These are phyloP conservation scores for Zymoseptoria ardabiliae DNA, from an alignment of 2,329 filamentous ascomycete genomes.

Conservation along the genomic window DNA sequence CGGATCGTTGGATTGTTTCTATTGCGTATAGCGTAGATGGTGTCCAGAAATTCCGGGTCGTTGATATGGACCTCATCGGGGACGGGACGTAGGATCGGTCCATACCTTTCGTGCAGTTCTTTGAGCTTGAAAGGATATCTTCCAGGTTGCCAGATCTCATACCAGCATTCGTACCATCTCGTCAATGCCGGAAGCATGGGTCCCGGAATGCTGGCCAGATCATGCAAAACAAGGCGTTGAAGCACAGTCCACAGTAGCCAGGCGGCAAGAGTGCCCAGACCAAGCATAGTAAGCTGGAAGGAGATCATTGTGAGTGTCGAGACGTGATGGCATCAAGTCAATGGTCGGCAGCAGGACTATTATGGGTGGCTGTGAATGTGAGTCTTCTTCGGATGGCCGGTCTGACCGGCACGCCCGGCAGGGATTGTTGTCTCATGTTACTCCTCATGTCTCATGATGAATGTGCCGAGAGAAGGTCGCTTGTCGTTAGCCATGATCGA, in stretches of 20 bases:
- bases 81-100: slow-evolving; percentile 25
- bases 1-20: neutral
- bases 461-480: neutral
- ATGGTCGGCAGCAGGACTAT: neutral
- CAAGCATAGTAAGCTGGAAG: neutral
- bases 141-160: slow-evolving; percentile 8
- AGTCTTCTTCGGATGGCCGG: neutral
- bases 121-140: slow-evolving; percentile 10
- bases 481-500: too few relatives aligned
- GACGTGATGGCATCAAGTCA: too few relatives aligned
- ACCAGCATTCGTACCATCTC: slow-evolving; percentile 11
- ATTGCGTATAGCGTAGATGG: slow-evolving; percentile 12
- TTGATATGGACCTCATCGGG: slow-evolving; percentile 38
- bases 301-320: neutral
- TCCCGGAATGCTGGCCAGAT: slow-evolving; percentile 1
- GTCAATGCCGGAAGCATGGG: slow-evolving; percentile 1
- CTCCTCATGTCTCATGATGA: neutral
- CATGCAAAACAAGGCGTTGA: slow-evolving; percentile 6
- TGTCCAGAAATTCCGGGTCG: slow-evolving; percentile 31
- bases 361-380: neutral
- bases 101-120: slow-evolving; percentile 11
- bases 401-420: neutral
- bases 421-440: too few relatives aligned
- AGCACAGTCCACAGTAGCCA: neutral
- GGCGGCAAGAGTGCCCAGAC: neutral